Evolutionary conservation across 2,329 filamentous ascomycete genomes (phyloP).

Genomic region (Xylaria sp.): DNA sequence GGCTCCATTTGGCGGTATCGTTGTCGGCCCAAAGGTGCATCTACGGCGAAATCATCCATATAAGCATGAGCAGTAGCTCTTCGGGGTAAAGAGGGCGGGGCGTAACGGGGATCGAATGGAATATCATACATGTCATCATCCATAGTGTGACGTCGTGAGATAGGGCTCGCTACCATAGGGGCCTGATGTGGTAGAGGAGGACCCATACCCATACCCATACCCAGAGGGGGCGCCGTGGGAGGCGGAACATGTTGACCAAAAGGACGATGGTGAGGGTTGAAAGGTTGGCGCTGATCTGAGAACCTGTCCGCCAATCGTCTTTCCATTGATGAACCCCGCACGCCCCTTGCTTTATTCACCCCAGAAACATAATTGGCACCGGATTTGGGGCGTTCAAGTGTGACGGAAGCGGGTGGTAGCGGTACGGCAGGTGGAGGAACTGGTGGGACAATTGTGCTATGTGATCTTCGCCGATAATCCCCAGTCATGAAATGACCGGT

Average conservation of each 20-base stretch:
- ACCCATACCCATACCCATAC: constrained; percentile 49
- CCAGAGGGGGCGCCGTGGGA: constrained; percentile 43
- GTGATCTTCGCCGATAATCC: constrained; percentile 59
- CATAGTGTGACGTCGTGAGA: constrained; percentile 55
- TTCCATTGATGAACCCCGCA: constrained; percentile 58
- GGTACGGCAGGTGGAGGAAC: constrained; percentile 49
- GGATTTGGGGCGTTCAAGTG: constrained; percentile 52
- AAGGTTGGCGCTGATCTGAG: constrained; percentile 54
- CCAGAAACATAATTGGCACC: constrained; percentile 57
- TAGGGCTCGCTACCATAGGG: constrained; percentile 45
- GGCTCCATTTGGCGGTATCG: constrained; percentile 42
- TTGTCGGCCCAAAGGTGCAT: constrained; percentile 39
- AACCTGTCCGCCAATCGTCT: constrained; percentile 63
- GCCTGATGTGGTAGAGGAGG: constrained; percentile 46
- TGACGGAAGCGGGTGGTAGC: constrained; percentile 40
- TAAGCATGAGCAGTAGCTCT: constrained; percentile 43
- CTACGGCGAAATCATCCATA: constrained; percentile 43
- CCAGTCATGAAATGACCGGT: constrained; percentile 70
- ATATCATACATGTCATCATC: constrained; percentile 55
- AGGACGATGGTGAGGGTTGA: constrained; percentile 43
- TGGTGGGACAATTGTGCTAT: constrained; percentile 52
- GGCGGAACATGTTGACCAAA: constrained; percentile 45
- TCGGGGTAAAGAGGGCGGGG: constrained; percentile 46
- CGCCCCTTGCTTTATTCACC: constrained; percentile 56
- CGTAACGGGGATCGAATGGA: constrained; percentile 46